Base-by-base conservation (phyloP, 164 flowering plant genomes). In the Platanus orientalis region DNA sequence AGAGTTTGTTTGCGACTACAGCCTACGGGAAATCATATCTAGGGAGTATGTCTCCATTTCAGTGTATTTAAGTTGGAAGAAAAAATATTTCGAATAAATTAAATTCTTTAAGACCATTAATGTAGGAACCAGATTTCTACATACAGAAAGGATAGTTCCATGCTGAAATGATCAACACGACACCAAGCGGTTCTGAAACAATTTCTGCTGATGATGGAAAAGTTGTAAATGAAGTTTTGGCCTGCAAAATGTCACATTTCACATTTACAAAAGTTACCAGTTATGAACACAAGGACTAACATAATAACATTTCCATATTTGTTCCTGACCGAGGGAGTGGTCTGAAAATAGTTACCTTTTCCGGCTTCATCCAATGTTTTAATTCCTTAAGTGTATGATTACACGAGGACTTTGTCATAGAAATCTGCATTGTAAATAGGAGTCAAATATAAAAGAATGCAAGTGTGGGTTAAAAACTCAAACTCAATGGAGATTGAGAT, bases 101-200 rank as follows among this genome's bases (percentile, higher is more conserved):
- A 16, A 45, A 16, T 45, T 4, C 19, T 13, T 4, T 45, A 17
- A 45, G 1, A 45, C 5, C 20, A 19, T 45, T 45, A 17, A 16
- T 45, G 19, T 0, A 26, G 57, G 20, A 7, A 56, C 36, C 5
- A 44, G 66, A 28, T 68, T 57, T 57, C 21, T 11, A 79, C 89
- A 52, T 82, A 87, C 93, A 69, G 61, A 87, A 66, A 47, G 93
- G 93, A 71, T 76, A 87, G 71, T 87, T 87, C 93, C 93, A 87
- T 24, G 93, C 62, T 50, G 93, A 85, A 63, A 87, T 83, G 69
- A 87, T 62, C 69, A 87, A 60, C 23, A 85, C 83, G 53, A 83
- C 81, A 30, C 93, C 93, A 34, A 87, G 67, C 24, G 93, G 93
- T 71, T 87, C 93, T 20, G 90, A 70, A 30, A 87, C 83, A 60